Evolutionary conservation across 2,329 filamentous ascomycete species (phyloP).

Genomic region (Aspergillus quadricinctus): DNA sequence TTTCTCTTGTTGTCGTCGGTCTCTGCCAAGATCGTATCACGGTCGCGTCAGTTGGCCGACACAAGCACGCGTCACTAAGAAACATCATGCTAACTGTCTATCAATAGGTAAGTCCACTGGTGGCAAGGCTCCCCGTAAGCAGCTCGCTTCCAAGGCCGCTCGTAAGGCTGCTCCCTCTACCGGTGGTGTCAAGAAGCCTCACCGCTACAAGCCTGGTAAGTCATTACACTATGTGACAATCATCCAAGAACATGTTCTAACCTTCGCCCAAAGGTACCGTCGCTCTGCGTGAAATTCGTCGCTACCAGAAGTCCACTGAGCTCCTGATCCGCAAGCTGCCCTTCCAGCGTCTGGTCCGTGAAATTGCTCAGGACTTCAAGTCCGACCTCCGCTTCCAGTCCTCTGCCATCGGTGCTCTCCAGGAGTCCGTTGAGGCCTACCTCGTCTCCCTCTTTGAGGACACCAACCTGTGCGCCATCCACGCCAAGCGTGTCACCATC

Average conservation of each 20-base stretch:
- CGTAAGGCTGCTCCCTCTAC: constrained; percentile 97
- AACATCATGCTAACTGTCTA: constrained; percentile 24
- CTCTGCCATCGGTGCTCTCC: constrained; percentile 91
- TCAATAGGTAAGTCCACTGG: constrained; percentile 65
- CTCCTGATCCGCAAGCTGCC: constrained; percentile 95
- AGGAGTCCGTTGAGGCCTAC: constrained; percentile 98
- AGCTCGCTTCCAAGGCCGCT: constrained; percentile 98
- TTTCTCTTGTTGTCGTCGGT: constrained; percentile 11
- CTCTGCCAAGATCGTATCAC: constrained; percentile 6
- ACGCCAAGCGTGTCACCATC: constrained; percentile 99
- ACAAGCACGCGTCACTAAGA: constrained; percentile 9
- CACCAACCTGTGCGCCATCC: constrained; percentile 97
- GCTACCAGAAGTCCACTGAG: constrained; percentile 97
- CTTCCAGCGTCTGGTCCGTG: constrained; percentile 95
- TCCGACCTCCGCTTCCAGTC: constrained; percentile 96
- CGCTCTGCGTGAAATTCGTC: constrained; percentile 96
- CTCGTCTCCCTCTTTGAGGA: constrained; percentile 98
- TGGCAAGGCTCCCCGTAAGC: constrained; percentile 79
- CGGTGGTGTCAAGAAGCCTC: constrained; percentile 95
- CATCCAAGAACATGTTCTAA: constrained; percentile 20
- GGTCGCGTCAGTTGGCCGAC: constrained; percentile 13
- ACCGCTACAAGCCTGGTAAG: constrained; percentile 77
- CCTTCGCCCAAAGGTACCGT: constrained; percentile 60
- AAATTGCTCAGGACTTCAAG: constrained; percentile 96
- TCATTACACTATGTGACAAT: constrained; percentile 1